Base-by-base conservation (phyloP, 768 basidiomycete species). In the Auriscalpium microsporum region DNA sequence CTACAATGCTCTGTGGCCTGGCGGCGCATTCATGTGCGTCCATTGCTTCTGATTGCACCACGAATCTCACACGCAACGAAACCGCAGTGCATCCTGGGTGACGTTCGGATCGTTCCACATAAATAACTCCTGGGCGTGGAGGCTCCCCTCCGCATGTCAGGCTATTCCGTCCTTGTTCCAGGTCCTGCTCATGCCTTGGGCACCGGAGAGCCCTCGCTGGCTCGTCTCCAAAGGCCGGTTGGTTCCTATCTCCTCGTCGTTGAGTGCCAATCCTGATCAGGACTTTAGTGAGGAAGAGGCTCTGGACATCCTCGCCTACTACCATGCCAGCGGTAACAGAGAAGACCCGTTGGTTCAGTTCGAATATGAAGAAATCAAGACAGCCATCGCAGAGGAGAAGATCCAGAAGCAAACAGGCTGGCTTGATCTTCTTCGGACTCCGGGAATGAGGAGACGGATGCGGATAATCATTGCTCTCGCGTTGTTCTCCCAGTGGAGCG, bases 341-440 rank as follows among this genome's bases (percentile, higher is more conserved):
- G 56, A 75, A 21, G 79, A 84, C 61, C 77, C 82, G 2, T 73
- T 82, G 1, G 80, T 84, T 1, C 72, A 78, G 58, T 82, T 78
- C 63, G 81, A 83, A 63, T 83, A 79, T 59, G 74, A 78, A 59
- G 83, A 85, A 67, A 86, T 86, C 70, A 82, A 79, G 63, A 74
- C 78, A 23, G 81, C 81, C 7, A 71, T 81, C 54, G 57, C 56
- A 13, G 35, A 67, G 8, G 61, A 56, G 61, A 60, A 49, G 60
- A 52, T 58, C 17, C 47, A 49, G 14, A 44, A 44, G 8, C 56
- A 58, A 70, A 23, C 64, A n/a, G 58, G 54, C 47, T 71, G 62
- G 60, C 40, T 52, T 16, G 55, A 59, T 16, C 60, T 74, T 40
- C 67, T 73, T 62, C 61, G 52, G 55, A 71, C 64, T 40, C 62